phyloP scores from a whole-genome alignment of 257 asterid species.

The Thymus mandschuricus region DNA sequence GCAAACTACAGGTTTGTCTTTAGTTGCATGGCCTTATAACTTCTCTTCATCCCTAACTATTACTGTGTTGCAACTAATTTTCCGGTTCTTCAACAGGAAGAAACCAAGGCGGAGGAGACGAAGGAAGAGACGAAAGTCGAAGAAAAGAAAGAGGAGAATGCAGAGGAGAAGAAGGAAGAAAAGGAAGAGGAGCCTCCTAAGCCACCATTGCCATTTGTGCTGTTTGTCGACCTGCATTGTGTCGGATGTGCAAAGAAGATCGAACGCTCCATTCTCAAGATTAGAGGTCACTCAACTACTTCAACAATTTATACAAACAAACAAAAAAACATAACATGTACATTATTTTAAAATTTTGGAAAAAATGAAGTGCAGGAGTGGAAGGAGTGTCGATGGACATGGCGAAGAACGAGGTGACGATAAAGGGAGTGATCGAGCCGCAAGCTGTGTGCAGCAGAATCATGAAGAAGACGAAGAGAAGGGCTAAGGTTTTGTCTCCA shows the following conservation, averaged over 20 bases:
- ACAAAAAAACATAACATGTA: no score
- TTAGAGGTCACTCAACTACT: slow-evolving; percentile 55
- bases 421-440: slow-evolving; percentile 81
- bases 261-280: slow-evolving; percentile 65
- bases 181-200: slow-evolving; percentile 61
- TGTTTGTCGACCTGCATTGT: slow-evolving; percentile 81
- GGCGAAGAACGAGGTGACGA: slow-evolving; percentile 70
- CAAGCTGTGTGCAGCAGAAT: slow-evolving; percentile 68
- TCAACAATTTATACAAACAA: background rate
- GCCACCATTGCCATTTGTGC: slow-evolving; percentile 65
- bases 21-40: slow-evolving; percentile 6
- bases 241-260: slow-evolving; percentile 89
- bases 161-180: slow-evolving; percentile 43
- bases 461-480: slow-evolving; percentile 66
- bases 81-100: slow-evolving; percentile 34
- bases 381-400: slow-evolving; percentile 67
- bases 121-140: slow-evolving; percentile 45
- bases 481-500: slow-evolving; percentile 70
- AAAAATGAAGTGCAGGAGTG: slow-evolving; percentile 49
- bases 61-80: no score
- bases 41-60: background rate
- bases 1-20: slow-evolving; percentile 48
- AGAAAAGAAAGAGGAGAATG: slow-evolving; percentile 26
- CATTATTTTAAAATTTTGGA: background rate
- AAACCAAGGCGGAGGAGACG: background rate